Evolutionary conservation across 495 filamentous ascomycete genomes (phyloP), one percentile per base, ranked within the genome.

Genomic region (Collariella sp.): DNA sequence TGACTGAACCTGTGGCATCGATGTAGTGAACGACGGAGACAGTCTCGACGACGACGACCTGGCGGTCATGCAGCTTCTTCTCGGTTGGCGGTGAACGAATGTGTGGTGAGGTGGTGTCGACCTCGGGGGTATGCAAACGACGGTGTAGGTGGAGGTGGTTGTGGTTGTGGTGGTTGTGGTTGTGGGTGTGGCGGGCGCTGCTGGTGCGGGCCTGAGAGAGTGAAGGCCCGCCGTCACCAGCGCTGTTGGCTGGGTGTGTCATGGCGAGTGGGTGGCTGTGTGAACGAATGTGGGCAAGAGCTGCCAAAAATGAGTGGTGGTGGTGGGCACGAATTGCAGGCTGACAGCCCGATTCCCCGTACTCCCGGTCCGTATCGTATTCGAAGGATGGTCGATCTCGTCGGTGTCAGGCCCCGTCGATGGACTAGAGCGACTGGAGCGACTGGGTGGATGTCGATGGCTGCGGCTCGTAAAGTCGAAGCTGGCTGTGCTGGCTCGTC

Each of bases 11-110:
- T 31, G 65, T 58, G 46, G 65, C 65, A 66, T 79, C 73, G 60
- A 79, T 69, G 55, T 76, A 59, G 49, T 77, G 70, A 26, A 78
- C 62, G 60, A 78, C 70, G 41, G 75, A 76, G 44, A 80, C 63
- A 54, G 76, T 78, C 43, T 71, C 62, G 26, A 74, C 65, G 47
- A 77, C 67, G 62, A 71, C 69, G 44, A 73, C 71, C 46, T 66
- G 62, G 58, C 69, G 65, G 31, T 55, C 52, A 15, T 63, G 53
- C 44, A 65, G 56, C 53, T 56, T 52, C 52, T 71, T 54, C 46
- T 65, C 53, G 58, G 57, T 50, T 44, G 55, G 56, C 26, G 59
- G 58, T 55, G 68, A 73, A 67, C 67, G 69, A 72, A 54, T 59
- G 70, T 72, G 63, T 57, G 63, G 52, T 38, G 59, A 47, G 31